Evolutionary conservation across 1,284 basidiomycete genomes (phyloP).

Genomic region (Fomitopsis betulina): DNA sequence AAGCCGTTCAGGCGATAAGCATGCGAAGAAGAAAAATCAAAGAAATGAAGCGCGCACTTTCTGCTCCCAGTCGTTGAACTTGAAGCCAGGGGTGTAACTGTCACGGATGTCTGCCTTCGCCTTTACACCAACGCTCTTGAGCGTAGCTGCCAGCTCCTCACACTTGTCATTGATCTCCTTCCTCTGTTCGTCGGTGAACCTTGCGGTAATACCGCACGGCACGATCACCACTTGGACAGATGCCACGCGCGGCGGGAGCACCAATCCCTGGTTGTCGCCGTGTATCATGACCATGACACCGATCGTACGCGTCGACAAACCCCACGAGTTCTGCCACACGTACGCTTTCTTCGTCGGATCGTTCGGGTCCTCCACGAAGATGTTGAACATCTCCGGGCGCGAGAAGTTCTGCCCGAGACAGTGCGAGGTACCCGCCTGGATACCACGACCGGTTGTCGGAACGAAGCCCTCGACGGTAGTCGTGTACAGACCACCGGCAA

Average conservation of each 20-base stretch:
- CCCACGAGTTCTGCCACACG: conserved; percentile 99
- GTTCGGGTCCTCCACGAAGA: conserved; percentile 91
- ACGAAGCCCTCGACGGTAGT: conserved; percentile 99
- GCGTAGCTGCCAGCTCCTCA: conserved; percentile 65
- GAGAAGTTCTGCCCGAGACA: conserved; percentile 99
- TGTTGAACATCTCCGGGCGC: conserved; percentile 95
- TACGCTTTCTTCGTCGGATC: conserved; percentile 68
- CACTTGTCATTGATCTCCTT: conserved; percentile 76
- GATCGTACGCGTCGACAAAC: conserved; percentile 92
- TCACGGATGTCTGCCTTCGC: conserved; percentile 92
- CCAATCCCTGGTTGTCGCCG: conserved; percentile 96
- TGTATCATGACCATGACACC: conserved; percentile 99
- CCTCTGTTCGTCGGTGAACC: conserved; percentile 70
- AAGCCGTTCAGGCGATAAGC: conserved; percentile 4
- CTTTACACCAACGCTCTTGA: conserved; percentile 73
- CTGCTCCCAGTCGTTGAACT: conserved; percentile 99
- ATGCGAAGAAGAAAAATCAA: background rate
- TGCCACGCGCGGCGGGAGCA: conserved; percentile 95
- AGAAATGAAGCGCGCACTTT: conserved; percentile 47
- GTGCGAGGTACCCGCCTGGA: conserved; percentile 97
- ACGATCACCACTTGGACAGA: conserved; percentile 89
- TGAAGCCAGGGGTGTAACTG: conserved; percentile 96
- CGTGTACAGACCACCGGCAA: conserved; percentile 96
- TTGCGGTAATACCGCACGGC: conserved; percentile 88
- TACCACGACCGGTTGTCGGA: conserved; percentile 94